A percentile compares a stretch with the other conserved stretches of the same genome.
Conservation (phyloP, 1,284 basidiomycete genomes). For the Rhodotorula sp. region DNA sequence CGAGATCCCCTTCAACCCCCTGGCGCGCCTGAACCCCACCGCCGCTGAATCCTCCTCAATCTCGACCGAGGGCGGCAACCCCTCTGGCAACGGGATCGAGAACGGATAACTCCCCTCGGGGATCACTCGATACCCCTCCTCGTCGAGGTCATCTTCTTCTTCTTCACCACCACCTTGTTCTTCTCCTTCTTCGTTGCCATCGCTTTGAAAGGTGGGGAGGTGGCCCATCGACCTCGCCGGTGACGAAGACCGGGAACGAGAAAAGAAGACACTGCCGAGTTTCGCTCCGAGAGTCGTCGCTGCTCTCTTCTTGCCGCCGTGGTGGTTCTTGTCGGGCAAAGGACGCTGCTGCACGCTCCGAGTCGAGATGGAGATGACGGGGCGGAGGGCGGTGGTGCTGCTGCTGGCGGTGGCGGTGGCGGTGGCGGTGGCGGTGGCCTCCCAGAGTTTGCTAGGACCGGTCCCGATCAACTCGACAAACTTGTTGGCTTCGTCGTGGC, state of each 20-base stretch:
- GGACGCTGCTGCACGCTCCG: not conserved
- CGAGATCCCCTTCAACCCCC: conserved; percentile 17
- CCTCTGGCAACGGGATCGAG: conserved; percentile 31
- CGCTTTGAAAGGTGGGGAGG: not conserved
- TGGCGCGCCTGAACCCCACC: no score
- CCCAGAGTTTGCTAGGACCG: conserved; percentile 30
- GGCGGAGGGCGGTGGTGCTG: not conserved
- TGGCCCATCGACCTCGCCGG: not conserved
- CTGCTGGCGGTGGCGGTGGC: not conserved
- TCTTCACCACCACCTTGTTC: not conserved
- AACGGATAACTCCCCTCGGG: conserved; percentile 37
- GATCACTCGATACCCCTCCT: conserved; percentile 27
- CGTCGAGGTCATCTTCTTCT: not conserved
- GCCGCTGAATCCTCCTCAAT: conserved; percentile 2
- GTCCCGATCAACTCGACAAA: conserved; percentile 35
- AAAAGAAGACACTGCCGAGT: conserved; percentile 11
- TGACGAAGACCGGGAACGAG: not conserved
- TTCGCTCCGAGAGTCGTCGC: no score
- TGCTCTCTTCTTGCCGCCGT: not conserved
- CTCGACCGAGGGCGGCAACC: conserved; percentile 29
- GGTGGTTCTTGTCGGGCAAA: conserved; percentile 3
- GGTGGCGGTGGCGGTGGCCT: not conserved
- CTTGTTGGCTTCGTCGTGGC: not conserved
- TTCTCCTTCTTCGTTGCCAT: not conserved
- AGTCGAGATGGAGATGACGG: not conserved